phyloP scores from a whole-genome alignment of 345 rosid genomes.

The Populus deltoides region DNA sequence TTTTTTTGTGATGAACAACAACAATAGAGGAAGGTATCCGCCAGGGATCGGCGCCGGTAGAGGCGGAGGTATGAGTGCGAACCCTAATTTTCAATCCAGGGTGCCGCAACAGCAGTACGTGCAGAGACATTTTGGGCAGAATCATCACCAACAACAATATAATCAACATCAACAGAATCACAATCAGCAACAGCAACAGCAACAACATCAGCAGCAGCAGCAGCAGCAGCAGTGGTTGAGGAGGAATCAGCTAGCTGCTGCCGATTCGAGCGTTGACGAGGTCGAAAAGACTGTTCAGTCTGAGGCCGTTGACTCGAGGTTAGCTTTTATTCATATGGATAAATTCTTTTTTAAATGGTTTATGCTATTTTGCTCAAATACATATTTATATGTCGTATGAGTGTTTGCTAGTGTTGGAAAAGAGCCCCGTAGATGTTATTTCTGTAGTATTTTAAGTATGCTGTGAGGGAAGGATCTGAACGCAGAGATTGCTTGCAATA shows the following conservation, averaged over 20 bases:
- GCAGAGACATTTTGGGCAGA: constrained; percentile 48
- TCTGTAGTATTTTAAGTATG: neutral
- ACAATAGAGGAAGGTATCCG: constrained; percentile 55
- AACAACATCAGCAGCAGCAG: constrained; percentile 32
- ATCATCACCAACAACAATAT: constrained; percentile 42
- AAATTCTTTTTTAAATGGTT: neutral
- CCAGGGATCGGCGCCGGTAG: constrained; percentile 35
- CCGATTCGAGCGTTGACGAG: constrained; percentile 44
- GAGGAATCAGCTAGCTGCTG: constrained; percentile 43
- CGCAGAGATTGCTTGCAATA: neutral
- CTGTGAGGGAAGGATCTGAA: neutral
- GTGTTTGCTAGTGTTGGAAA: neutral
- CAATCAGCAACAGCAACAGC: constrained; percentile 36
- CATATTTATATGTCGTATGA: neutral
- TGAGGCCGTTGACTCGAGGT: constrained; percentile 84
- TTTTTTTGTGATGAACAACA: constrained; percentile 46
- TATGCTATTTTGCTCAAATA: neutral
- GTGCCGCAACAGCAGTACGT: constrained; percentile 52
- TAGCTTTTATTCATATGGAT: neutral
- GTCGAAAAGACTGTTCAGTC: constrained; percentile 80
- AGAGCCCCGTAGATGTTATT: neutral
- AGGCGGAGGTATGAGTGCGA: constrained; percentile 55
- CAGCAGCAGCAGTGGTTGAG: constrained; percentile 73
- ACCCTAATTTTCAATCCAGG: constrained; percentile 41
- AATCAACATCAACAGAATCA: constrained; percentile 43